Evolutionary conservation across 1,284 basidiomycete genomes (phyloP).

Genomic region (Ceratobasidium sp.): DNA sequence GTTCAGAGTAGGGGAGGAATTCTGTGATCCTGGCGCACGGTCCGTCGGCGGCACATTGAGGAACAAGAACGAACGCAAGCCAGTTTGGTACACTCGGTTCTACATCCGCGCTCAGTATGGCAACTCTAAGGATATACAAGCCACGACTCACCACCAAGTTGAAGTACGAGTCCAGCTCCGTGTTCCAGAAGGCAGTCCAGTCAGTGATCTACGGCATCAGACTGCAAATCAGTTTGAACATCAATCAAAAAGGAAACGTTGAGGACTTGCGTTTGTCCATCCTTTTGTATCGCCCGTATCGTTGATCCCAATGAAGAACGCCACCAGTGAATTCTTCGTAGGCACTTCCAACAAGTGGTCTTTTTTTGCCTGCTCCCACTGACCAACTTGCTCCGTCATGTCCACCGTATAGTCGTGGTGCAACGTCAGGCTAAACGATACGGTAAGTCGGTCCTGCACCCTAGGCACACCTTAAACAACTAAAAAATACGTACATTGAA

Average conservation of each 20-base stretch:
- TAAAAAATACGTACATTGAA: slow-evolving; percentile 55
- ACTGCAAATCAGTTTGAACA: slow-evolving; percentile 2
- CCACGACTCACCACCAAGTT: slow-evolving; percentile 60
- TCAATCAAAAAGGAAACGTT: neutral
- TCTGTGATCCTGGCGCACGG: slow-evolving; percentile 57
- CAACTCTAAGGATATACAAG: neutral
- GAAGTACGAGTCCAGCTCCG: slow-evolving; percentile 65
- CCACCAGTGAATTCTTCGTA: slow-evolving; percentile 58
- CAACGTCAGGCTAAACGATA: slow-evolving; percentile 52
- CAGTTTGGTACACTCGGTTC: slow-evolving; percentile 59
- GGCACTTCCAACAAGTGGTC: slow-evolving; percentile 48
- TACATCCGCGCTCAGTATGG: slow-evolving; percentile 46
- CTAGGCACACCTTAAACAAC: too few relatives aligned
- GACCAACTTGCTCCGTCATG: slow-evolving; percentile 63
- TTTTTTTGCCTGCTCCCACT: slow-evolving; percentile 54
- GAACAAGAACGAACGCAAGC: slow-evolving; percentile 63
- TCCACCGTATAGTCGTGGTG: slow-evolving; percentile 62
- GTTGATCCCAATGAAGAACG: slow-evolving; percentile 71
- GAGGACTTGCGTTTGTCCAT: slow-evolving; percentile 57
- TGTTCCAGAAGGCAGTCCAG: slow-evolving; percentile 62
- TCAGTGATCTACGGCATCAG: slow-evolving; percentile 57
- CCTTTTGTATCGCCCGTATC: slow-evolving; percentile 64
- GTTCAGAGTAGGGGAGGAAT: slow-evolving; percentile 52
- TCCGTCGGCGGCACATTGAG: slow-evolving; percentile 66
- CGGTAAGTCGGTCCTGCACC: too few relatives aligned